These are phyloP conservation scores for Bombardia bombarda DNA, from an alignment of 495 filamentous ascomycete species.

Conservation along the genomic window DNA sequence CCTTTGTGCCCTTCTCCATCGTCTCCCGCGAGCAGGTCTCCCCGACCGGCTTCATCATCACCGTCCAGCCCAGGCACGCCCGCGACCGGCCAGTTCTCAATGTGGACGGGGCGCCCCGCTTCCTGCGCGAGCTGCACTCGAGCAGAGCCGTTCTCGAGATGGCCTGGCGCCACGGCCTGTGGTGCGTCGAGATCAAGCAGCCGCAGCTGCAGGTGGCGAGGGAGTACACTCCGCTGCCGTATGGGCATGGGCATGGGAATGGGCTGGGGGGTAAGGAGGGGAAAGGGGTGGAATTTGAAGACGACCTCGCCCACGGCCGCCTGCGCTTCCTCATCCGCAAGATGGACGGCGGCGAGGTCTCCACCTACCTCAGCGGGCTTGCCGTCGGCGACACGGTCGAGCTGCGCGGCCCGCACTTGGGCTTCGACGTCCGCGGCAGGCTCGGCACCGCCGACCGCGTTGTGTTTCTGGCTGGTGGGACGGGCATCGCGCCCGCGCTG, in stretches of 20 bases:
- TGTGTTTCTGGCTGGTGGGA: constrained; percentile 86
- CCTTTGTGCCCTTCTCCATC: constrained; percentile 59
- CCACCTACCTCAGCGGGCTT: constrained; percentile 60
- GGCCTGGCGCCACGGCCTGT: constrained; percentile 50
- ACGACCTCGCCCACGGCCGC: constrained; percentile 34
- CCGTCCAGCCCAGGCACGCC: constrained; percentile 39
- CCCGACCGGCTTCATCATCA: constrained; percentile 67
- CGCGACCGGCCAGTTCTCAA: no score
- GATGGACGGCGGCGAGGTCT: constrained; percentile 42
- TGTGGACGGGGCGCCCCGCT: not conserved
- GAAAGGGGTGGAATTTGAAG: constrained; percentile 45
- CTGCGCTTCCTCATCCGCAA: constrained; percentile 43
- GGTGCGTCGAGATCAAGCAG: constrained; percentile 89
- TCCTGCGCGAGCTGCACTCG: not conserved
- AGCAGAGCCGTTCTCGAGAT: constrained; percentile 1
- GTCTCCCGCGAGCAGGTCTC: constrained; percentile 61
- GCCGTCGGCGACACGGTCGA: constrained; percentile 54
- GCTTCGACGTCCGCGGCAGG: constrained; percentile 53
- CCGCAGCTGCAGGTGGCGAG: constrained; percentile 84
- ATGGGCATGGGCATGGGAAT: no score
- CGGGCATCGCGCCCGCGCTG: constrained; percentile 85
- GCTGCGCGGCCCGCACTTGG: constrained; percentile 68
- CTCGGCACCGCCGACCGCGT: constrained; percentile 33
- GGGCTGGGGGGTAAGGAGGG: no score
- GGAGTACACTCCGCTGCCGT: constrained; percentile 81